Percentiles rank a stretch among this genome's conserved stretches.
Evolutionary conservation across 345 rosid species (phyloP).

Genomic region (Odontarrhena argentea): DNA sequence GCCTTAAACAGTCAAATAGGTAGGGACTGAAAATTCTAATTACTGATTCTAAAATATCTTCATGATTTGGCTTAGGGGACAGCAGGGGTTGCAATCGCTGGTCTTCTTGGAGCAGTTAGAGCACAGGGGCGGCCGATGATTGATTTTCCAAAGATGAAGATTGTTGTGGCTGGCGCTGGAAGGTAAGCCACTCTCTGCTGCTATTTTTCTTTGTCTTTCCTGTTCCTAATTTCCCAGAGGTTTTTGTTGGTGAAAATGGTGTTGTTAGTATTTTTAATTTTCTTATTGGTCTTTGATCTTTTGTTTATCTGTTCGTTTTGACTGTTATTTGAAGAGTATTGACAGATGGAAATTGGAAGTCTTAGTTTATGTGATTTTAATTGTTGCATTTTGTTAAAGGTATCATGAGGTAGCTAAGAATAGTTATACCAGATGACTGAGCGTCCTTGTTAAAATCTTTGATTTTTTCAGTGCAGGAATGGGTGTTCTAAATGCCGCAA

Average conservation of each 20-base stretch:
- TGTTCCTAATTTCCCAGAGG: slow-evolving; percentile 3
- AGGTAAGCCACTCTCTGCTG: slow-evolving; percentile 49
- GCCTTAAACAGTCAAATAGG: not conserved
- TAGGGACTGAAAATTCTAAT: slow-evolving; percentile 10
- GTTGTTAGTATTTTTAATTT: not conserved
- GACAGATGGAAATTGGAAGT: not conserved
- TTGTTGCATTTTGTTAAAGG: slow-evolving; percentile 10
- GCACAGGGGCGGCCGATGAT: slow-evolving; percentile 97
- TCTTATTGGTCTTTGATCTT: not conserved
- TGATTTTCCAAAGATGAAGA: slow-evolving; percentile 95
- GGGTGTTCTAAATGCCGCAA: slow-evolving; percentile 95
- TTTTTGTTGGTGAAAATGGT: not conserved
- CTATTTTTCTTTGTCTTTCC: not conserved
- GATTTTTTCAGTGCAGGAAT: slow-evolving; percentile 81
- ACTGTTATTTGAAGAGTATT: slow-evolving; percentile 6
- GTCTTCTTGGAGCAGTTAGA: slow-evolving; percentile 98
- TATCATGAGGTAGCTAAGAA: not conserved
- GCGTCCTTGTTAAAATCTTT: slow-evolving; percentile 34
- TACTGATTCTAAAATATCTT: slow-evolving; percentile 13
- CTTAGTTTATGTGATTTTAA: slow-evolving; percentile 9
- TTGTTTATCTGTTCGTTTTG: not conserved
- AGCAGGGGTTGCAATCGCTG: slow-evolving; percentile 98
- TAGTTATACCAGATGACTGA: slow-evolving; percentile 4
- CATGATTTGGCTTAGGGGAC: slow-evolving; percentile 63
- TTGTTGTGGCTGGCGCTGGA: slow-evolving; percentile 99